Conservation (phyloP, 768 basidiomycete genomes). For the Psilocybe sp. region DNA sequence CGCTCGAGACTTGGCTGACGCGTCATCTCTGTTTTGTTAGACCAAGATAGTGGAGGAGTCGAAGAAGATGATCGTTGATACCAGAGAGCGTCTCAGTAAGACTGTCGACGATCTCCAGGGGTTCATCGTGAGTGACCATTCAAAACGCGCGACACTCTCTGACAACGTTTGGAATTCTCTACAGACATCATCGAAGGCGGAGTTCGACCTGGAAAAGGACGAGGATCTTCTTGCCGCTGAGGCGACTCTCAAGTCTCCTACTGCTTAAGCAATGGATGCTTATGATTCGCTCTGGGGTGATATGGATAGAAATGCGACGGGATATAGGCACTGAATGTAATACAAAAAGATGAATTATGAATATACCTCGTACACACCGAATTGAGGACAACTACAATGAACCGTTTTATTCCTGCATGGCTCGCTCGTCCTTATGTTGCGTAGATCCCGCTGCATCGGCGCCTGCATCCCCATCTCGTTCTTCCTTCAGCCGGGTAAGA, state of each 20-base stretch:
- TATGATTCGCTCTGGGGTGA: neutral
- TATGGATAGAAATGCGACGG: constrained; percentile 1
- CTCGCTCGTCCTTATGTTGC: neutral
- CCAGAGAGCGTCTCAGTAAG: constrained; percentile 55
- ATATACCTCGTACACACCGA: neutral
- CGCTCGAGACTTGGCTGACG: neutral
- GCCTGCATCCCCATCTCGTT: constrained; percentile 21
- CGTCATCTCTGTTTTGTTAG: constrained; percentile 31
- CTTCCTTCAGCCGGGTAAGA: constrained; percentile 58
- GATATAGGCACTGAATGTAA: neutral
- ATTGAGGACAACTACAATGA: neutral
- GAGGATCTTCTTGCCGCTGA: constrained; percentile 56
- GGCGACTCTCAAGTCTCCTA: constrained; percentile 48
- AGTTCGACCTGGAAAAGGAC: constrained; percentile 36
- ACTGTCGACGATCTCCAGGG: constrained; percentile 62
- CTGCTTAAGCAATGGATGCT: constrained; percentile 28
- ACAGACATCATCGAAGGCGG: constrained; percentile 36
- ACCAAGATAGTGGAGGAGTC: constrained; percentile 72
- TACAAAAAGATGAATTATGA: neutral
- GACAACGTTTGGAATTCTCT: constrained; percentile 2
- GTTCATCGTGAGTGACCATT: constrained; percentile 55
- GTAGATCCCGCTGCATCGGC: constrained; percentile 7
- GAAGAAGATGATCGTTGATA: constrained; percentile 76
- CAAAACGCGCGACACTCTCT: neutral
- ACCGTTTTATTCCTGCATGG: constrained; percentile 19